Conservation (phyloP, 1,284 basidiomycete species). For the Ceratobasidium theobromae region DNA sequence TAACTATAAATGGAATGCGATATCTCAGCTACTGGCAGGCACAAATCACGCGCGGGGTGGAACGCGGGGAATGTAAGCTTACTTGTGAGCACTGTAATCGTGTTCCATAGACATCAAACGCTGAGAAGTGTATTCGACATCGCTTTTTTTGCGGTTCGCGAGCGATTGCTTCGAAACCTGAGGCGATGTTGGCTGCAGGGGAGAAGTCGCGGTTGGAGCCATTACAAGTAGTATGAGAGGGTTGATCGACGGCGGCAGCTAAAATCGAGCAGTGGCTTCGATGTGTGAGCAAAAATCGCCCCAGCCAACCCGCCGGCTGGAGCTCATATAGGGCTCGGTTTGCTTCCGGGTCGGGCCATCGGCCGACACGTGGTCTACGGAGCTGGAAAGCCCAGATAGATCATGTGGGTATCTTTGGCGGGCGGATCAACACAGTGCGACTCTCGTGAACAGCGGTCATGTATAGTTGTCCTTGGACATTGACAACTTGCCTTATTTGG, state of each 20-base stretch:
- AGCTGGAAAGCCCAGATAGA: not conserved
- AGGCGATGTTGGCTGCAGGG: not conserved
- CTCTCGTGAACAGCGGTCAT: not conserved
- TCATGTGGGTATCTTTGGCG: constrained; percentile 19
- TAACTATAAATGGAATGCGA: constrained; percentile 68
- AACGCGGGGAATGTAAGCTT: constrained; percentile 45
- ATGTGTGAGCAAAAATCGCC: constrained; percentile 15
- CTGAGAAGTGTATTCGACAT: constrained; percentile 19
- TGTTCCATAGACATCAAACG: constrained; percentile 71
- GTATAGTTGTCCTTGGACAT: not conserved
- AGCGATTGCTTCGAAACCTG: constrained; percentile 7
- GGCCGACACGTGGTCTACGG: constrained; percentile 23
- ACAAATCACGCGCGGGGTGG: constrained; percentile 36
- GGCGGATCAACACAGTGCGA: constrained; percentile 17
- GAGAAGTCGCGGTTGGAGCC: constrained; percentile 22
- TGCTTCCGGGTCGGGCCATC: constrained; percentile 23
- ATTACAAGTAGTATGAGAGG: not conserved
- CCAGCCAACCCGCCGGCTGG: not conserved
- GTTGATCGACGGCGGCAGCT: constrained; percentile 18
- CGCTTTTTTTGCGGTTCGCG: constrained; percentile 29
- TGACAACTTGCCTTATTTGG: not conserved
- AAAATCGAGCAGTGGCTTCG: not conserved
- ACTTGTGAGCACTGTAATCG: constrained; percentile 87
- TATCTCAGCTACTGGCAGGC: constrained; percentile 36
- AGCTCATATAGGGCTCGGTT: constrained; percentile 12